Base-by-base conservation (phyloP, 2,329 filamentous ascomycete genomes). In the Leptographium procerum region DNA sequence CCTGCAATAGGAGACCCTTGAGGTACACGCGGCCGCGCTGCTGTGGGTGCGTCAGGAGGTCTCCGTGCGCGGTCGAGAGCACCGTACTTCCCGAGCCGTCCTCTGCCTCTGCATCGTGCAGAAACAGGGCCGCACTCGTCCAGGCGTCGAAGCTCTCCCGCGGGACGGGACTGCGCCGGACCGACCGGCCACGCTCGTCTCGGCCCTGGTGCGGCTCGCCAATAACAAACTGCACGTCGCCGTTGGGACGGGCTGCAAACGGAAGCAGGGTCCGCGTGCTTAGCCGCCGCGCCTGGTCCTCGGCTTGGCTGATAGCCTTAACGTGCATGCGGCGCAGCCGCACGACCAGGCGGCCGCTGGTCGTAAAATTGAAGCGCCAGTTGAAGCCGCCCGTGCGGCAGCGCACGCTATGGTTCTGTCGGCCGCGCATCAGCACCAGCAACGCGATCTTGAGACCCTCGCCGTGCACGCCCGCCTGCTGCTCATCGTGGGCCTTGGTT, bases 281-380 rank as follows among this genome's bases (percentile, higher is more conserved):
- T 24, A 28, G 29, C 33, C 57, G 43, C 33, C n/a, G 7, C 4
- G 16, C 33, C 24, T 51, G 29, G 19, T 36, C 29, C 14, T 14
- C 52, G 16, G 36, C 34, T 24, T 3, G 10, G 8, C 14, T 3
- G 7, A 50, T 24, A 13, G 19, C 34, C 4, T 5, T 16, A 2
- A 11, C 4, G 10, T 26, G 3, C 43, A 58, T 58, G 43, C 56
- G 56, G 14, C 56, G 58, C 57, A 60, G 34, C 10, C 61, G 40
- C 3, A 52, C 48, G 5, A 48, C 55, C 8, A 60, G 59, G 1
- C 26, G 24, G 0, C 64, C 61, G 0, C 58, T n/a, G 7, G 45
- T 65, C n/a, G 62, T 66, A 52, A 69, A 68, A 51, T 68, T 64
- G 60, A 71, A 71, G 13, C n/a, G 63, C 67, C 67, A 70, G 1